Percentiles rank a stretch among this genome's conserved stretches.
Conservation (phyloP, 75 land plant species). For the Selaginella tamariscina region DNA sequence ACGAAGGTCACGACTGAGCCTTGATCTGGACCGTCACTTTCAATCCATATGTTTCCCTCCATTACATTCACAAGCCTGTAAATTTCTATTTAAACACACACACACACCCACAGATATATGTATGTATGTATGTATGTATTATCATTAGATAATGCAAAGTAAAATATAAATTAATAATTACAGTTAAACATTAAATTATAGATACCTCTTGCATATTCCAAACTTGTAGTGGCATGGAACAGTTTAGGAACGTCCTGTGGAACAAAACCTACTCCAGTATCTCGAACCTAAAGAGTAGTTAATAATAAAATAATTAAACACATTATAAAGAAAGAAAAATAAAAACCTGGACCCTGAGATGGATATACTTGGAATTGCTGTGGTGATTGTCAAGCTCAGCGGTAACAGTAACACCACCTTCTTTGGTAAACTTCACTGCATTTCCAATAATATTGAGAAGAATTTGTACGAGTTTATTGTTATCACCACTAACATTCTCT, state of each 20-base stretch:
- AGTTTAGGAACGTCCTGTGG: constrained; percentile 19
- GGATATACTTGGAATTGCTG: constrained; percentile 13
- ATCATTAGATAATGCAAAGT: too few species aligned
- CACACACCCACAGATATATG: too few species aligned
- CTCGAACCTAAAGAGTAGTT: constrained; percentile 25
- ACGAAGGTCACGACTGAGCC: too few species aligned
- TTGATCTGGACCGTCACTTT: too few species aligned
- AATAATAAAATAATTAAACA: neutral
- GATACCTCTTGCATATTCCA: too few species aligned
- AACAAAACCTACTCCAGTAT: constrained; percentile 23
- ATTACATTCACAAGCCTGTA: too few species aligned
- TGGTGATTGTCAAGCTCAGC: neutral
- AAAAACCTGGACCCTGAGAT: constrained; percentile 19
- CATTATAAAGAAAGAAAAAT: neutral
- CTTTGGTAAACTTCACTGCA: constrained; percentile 8
- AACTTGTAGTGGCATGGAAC: too few species aligned
- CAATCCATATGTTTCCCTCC: too few species aligned
- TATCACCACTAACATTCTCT: constrained; percentile 30
- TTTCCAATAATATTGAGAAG: constrained; percentile 23
- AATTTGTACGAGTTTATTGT: constrained; percentile 27
- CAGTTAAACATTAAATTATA: too few species aligned
- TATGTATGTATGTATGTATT: too few species aligned
- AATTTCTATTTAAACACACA: too few species aligned
- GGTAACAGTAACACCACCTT: neutral
- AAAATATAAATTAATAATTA: too few species aligned